Conservation (phyloP, 768 basidiomycete species). For the Suillus luteus region DNA sequence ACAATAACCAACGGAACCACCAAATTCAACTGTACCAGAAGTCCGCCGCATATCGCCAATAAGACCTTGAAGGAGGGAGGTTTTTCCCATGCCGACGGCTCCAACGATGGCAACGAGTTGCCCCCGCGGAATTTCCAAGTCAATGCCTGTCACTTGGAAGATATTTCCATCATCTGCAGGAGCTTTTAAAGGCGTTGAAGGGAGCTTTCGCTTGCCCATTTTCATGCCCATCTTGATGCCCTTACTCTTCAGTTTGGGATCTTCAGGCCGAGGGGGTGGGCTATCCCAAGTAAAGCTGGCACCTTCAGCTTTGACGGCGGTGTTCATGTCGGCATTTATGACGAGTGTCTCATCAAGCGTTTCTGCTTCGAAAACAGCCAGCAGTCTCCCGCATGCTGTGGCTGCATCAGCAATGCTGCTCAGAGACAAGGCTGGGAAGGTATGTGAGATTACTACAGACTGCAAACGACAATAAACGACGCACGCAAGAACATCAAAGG, state of each 20-base stretch:
- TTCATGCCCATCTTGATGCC: slow-evolving; percentile 10
- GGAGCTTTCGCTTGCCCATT: slow-evolving; percentile 21
- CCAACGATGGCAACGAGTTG: slow-evolving; percentile 86
- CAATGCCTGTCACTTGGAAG: slow-evolving; percentile 70
- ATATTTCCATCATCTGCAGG: slow-evolving; percentile 40
- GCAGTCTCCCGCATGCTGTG: slow-evolving; percentile 77
- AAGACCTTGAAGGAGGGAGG: slow-evolving; percentile 69
- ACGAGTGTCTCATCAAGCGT: slow-evolving; percentile 58
- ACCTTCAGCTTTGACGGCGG: slow-evolving; percentile 65
- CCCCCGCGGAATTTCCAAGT: slow-evolving; percentile 70
- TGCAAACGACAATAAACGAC: slow-evolving; percentile 16
- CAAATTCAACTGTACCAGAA: slow-evolving; percentile 66
- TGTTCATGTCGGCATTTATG: slow-evolving; percentile 54
- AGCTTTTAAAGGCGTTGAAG: slow-evolving; percentile 26
- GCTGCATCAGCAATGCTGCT: slow-evolving; percentile 82
- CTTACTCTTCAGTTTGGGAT: slow-evolving; percentile 19
- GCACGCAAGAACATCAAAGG: slow-evolving; percentile 74
- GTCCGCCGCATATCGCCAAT: slow-evolving; percentile 84
- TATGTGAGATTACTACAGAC: slow-evolving; percentile 15
- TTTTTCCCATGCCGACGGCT: slow-evolving; percentile 57
- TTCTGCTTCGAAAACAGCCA: slow-evolving; percentile 85
- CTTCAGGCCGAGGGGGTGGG: slow-evolving; percentile 54
- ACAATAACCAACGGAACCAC: slow-evolving; percentile 79
- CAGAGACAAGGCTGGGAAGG: slow-evolving; percentile 59
- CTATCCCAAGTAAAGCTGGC: slow-evolving; percentile 90